Percentiles rank a stretch among this genome's conserved stretches.
phyloP scores from a whole-genome alignment of 1,284 basidiomycete species.

The Ustilago curta region DNA sequence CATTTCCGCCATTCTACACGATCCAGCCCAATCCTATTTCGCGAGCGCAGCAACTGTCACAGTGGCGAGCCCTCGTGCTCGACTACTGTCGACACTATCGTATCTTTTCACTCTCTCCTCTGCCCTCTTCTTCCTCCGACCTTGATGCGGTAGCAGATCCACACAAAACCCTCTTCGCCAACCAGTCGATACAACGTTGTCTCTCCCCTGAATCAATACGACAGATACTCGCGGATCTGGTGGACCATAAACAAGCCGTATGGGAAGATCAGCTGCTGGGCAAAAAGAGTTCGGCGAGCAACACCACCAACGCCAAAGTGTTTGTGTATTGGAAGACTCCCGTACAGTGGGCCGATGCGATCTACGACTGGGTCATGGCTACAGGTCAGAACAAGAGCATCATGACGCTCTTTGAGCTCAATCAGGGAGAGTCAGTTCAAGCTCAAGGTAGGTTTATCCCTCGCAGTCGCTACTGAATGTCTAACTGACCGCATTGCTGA shows the following conservation, averaged over 20 bases:
- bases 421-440: conserved; percentile 72
- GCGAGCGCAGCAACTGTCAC: conserved; percentile 70
- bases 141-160: conserved; percentile 13
- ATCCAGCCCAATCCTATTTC: conserved; percentile 73
- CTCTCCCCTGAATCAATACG: conserved; percentile 46
- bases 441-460: conserved; percentile 31
- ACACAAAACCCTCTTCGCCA: conserved; percentile 35
- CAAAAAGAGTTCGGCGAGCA: conserved; percentile 18
- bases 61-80: conserved; percentile 72
- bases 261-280: conserved; percentile 35
- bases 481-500: neutral
- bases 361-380: conserved; percentile 73
- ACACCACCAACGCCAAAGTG: conserved; percentile 41
- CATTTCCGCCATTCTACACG: conserved; percentile 75
- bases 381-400: conserved; percentile 73
- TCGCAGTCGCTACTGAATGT: neutral
- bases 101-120: conserved; percentile 70
- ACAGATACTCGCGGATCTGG: conserved; percentile 48
- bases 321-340: conserved; percentile 73
- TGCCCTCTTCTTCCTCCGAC: neutral
- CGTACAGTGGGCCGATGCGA: conserved; percentile 72
- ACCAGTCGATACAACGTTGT: conserved; percentile 36
- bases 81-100: conserved; percentile 70
- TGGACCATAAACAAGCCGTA: conserved; percentile 47
- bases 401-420: conserved; percentile 74